phyloP scores from a whole-genome alignment of 352 stramenopile species.

The Globisporangium middletonii region DNA sequence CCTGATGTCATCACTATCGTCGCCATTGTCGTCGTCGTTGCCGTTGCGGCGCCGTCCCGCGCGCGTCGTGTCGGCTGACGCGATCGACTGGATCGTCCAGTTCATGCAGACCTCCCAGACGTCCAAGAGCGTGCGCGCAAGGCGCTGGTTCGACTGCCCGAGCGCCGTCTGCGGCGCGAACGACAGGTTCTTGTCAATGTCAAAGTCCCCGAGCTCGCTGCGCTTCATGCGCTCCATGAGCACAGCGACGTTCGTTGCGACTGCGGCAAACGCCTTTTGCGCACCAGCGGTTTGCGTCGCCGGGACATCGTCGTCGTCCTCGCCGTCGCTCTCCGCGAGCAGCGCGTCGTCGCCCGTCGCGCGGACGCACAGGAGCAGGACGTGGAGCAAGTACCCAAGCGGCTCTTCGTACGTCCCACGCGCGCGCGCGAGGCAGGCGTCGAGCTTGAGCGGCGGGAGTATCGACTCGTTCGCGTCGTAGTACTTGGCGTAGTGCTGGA shows the following conservation, averaged over 20 bases:
- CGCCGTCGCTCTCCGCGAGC: slow-evolving; percentile 19
- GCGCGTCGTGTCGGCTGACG: neutral
- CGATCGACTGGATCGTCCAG: slow-evolving; percentile 17
- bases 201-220: slow-evolving; percentile 38
- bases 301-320: slow-evolving; percentile 23
- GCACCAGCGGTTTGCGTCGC: slow-evolving; percentile 26
- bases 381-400: slow-evolving; percentile 32
- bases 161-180: slow-evolving; percentile 21
- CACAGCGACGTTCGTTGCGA: slow-evolving; percentile 21
- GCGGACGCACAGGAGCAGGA: slow-evolving; percentile 24
- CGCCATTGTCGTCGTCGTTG: too few relatives aligned
- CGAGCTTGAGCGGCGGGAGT: slow-evolving; percentile 41
- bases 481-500: slow-evolving; percentile 33
- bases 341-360: slow-evolving; percentile 25
- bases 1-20: neutral
- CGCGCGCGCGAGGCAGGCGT: slow-evolving; percentile 25
- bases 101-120: slow-evolving; percentile 39
- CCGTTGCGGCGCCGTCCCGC: too few relatives aligned
- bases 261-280: slow-evolving; percentile 15
- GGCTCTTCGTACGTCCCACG: slow-evolving; percentile 36
- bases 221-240: slow-evolving; percentile 44
- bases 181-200: slow-evolving; percentile 39
- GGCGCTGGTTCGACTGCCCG: slow-evolving; percentile 25
- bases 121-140: slow-evolving; percentile 22
- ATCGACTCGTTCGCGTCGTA: slow-evolving; percentile 43